Conservation (phyloP, 176 grass and related monocot genomes). For the Thalia dealbata region DNA sequence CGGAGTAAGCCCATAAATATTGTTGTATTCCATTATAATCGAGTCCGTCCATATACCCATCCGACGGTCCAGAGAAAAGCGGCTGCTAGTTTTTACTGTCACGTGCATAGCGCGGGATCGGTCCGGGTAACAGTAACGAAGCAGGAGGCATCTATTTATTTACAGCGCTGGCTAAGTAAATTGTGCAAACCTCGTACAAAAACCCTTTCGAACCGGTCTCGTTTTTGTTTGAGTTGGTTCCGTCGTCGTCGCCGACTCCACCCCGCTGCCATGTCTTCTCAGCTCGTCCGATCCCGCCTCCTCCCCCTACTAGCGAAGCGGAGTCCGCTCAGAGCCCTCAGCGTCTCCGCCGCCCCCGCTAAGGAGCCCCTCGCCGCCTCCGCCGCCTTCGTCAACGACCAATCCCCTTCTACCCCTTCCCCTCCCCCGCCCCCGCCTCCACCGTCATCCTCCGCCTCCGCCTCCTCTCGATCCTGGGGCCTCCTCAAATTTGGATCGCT, state of each 20-base stretch:
- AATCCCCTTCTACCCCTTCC: constrained; percentile 9
- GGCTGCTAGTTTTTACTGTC: too few species aligned
- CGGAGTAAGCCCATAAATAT: too few species aligned
- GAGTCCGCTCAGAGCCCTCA: not conserved
- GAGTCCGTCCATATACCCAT: too few species aligned
- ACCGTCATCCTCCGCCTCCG: not conserved
- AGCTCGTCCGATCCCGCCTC: constrained; percentile 35
- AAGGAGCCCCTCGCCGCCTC: constrained; percentile 25
- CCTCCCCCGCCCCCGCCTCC: constrained; percentile 4
- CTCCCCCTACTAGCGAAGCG: constrained; percentile 18
- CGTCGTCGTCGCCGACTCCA: not conserved
- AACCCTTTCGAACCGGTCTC: too few species aligned
- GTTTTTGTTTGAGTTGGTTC: not conserved
- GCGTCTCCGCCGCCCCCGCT: constrained; percentile 7
- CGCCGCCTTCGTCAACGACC: constrained; percentile 1
- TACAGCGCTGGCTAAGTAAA: too few species aligned
- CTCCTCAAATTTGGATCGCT: constrained; percentile 49
- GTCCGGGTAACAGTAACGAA: too few species aligned
- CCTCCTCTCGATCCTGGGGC: constrained; percentile 30
- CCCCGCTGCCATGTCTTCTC: constrained; percentile 27
- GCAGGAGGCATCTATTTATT: too few species aligned
- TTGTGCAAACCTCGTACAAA: too few species aligned
- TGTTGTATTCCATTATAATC: too few species aligned
- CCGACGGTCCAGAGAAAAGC: too few species aligned
- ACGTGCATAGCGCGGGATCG: too few species aligned